These are phyloP conservation scores for Stenocarpella maydis DNA, from an alignment of 2,329 filamentous ascomycete genomes.

Conservation along the genomic window DNA sequence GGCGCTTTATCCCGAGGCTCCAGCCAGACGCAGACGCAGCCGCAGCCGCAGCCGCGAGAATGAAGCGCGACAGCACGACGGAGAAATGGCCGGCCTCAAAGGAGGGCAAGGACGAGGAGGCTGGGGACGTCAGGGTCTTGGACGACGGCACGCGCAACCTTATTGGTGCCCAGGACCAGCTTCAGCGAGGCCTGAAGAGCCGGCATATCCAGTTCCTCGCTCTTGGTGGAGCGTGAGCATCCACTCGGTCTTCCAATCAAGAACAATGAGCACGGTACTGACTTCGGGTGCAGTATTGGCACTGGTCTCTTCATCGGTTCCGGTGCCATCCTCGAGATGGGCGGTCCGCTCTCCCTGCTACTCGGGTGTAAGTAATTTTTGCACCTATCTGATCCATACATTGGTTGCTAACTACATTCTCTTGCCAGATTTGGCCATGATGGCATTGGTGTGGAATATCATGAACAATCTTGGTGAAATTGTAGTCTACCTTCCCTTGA, in stretches of 20 bases:
- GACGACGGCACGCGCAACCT: slow-evolving; percentile 30
- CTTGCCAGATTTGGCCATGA: slow-evolving; percentile 67
- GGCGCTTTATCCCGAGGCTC: background rate
- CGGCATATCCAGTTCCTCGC: slow-evolving; percentile 36
- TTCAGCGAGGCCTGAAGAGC: slow-evolving; percentile 36
- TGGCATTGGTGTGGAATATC: slow-evolving; percentile 76
- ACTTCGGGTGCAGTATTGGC: slow-evolving; percentile 66
- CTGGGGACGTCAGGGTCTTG: slow-evolving; percentile 28
- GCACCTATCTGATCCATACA: too few species aligned
- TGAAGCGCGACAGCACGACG: slow-evolving; percentile 27
- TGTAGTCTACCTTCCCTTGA: slow-evolving; percentile 79
- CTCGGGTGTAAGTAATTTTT: slow-evolving; percentile 54
- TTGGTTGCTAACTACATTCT: background rate
- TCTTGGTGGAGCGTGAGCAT: slow-evolving; percentile 34
- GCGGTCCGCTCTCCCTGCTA: slow-evolving; percentile 72
- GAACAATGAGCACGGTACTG: background rate
- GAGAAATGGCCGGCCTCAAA: slow-evolving; percentile 20
- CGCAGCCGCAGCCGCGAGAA: slow-evolving; percentile 3
- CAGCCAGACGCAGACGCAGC: background rate
- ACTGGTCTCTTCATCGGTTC: slow-evolving; percentile 77
- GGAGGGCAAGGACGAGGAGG: slow-evolving; percentile 33
- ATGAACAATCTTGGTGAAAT: slow-evolving; percentile 78
- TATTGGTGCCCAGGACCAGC: slow-evolving; percentile 33
- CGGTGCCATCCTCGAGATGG: slow-evolving; percentile 67
- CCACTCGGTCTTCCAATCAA: background rate